A percentile compares a stretch with the other conserved stretches of the same genome.
phyloP scores from a whole-genome alignment of 768 basidiomycete species.

The Xanthoconium purpureum region DNA sequence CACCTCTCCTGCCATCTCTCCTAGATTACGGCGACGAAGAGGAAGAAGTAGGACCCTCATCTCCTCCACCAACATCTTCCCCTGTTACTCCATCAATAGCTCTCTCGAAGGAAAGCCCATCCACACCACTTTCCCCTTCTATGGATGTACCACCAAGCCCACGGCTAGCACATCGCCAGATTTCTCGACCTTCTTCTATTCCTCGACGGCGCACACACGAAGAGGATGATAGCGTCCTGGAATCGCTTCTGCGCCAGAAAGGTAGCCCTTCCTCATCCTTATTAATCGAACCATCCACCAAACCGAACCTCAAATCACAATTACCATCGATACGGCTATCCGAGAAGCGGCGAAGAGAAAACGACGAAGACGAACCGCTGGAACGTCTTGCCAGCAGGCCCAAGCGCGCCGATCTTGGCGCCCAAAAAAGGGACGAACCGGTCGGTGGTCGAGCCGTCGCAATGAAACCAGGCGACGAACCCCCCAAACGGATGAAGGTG shows the following conservation, averaged over 20 bases:
- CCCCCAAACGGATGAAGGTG: conserved; percentile 72
- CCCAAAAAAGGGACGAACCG: conserved; percentile 39
- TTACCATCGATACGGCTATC: conserved; percentile 50
- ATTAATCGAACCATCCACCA: conserved; percentile 24
- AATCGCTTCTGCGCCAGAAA: conserved; percentile 45
- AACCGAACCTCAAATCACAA: conserved; percentile 30
- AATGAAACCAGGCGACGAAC: conserved; percentile 38
- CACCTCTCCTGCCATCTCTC: conserved; percentile 56
- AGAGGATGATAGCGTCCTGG: conserved; percentile 56
- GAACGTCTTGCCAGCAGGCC: conserved; percentile 57
- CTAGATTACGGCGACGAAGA: conserved; percentile 81
- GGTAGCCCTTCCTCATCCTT: conserved; percentile 39
- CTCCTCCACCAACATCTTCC: conserved; percentile 15
- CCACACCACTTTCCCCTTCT: conserved; percentile 33
- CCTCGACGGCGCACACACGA: conserved; percentile 43
- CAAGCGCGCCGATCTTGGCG: conserved; percentile 52
- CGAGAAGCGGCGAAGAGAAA: conserved; percentile 69
- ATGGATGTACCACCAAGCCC: conserved; percentile 37
- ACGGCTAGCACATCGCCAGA: conserved; percentile 38
- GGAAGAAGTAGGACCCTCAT: conserved; percentile 23
- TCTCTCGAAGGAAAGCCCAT: conserved; percentile 13
- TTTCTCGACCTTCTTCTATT: conserved; percentile 39
- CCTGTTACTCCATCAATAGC: conserved; percentile 13
- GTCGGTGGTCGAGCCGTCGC: conserved; percentile 18
- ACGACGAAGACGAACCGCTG: conserved; percentile 65